These are phyloP conservation scores for Eutrema heterophyllum DNA, from an alignment of 345 rosid genomes.

Conservation along the genomic window DNA sequence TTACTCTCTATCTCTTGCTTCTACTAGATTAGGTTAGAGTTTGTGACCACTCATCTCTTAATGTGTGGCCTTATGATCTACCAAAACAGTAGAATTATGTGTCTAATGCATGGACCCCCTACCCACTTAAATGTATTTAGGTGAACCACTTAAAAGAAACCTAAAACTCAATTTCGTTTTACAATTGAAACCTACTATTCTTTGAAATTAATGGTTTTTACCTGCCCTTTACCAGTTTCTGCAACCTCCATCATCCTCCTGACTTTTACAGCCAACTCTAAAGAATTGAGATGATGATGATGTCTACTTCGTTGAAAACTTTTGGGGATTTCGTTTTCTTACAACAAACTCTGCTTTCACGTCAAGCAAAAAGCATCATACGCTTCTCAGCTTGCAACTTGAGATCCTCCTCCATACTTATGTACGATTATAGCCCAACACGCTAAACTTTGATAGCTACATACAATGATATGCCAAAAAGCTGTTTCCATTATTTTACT, in stretches of 20 bases:
- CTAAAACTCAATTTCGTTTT: neutral
- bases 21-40: conserved; percentile 5
- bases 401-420: conserved; percentile 5
- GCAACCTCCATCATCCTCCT: neutral
- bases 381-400: neutral
- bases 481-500: neutral
- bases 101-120: neutral
- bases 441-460: neutral
- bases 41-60: neutral
- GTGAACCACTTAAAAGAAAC: conserved; percentile 28
- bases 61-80: neutral
- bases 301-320: conserved; percentile 19
- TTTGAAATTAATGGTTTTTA: conserved; percentile 3
- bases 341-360: conserved; percentile 4
- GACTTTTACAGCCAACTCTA: conserved; percentile 5
- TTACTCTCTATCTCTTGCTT: neutral
- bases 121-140: conserved; percentile 2
- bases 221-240: conserved; percentile 19
- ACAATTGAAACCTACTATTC: conserved; percentile 2
- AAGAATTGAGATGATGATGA: conserved; percentile 2
- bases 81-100: conserved; percentile 4
- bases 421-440: conserved; percentile 1
- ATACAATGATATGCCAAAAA: neutral
- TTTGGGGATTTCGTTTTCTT: neutral
- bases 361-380: conserved; percentile 19